Evolutionary conservation across 2,329 filamentous ascomycete species (phyloP), one percentile per base, ranked within the genome.

Genomic region (Cladobotryum protrusum): DNA sequence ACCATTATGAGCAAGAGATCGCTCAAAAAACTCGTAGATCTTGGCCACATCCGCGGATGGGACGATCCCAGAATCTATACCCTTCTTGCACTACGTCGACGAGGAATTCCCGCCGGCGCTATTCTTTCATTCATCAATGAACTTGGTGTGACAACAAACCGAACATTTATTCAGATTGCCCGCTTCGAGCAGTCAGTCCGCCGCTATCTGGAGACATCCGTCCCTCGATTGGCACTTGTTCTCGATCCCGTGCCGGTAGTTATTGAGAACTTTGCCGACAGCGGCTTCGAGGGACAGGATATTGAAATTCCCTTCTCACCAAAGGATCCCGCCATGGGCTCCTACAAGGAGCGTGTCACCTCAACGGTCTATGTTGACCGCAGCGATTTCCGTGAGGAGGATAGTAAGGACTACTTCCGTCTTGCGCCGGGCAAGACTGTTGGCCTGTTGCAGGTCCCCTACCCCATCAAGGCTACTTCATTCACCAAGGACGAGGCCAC

Each of bases 51-150:
- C 7, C 81, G 87, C 35, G 88, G 82, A 48, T 96, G 91, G 89
- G 88, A 96, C 59, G 92, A 96, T 61, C 92, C 92, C 11, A 81
- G 92, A 33, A 76, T 97, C 5, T 96, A 89, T 71, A 96, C 91
- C 1, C 74, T 96, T 15, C 89, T 92, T 53, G 89, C 82, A 1
- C 80, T 96, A 45, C 85, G 88, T 48, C 81, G 92, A 46, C 82
- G 91, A 52, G 92, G 92, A 63, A 81, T 96, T 0, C 92, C 92
- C 1, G 89, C 92, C 0, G 88, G 87, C 19, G 91, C 90, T 2
- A 87, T 96, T 53, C 80, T 96, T 51, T 85, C 88, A 48, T 97
- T 96, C 60, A 83, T 96, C 52, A 89, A 89, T 58, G 90, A 96
- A 67, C 82, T 96, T 17, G 92, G 91, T 32, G 90, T 96, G 36